phyloP scores from a whole-genome alignment of 2,329 filamentous ascomycete genomes.

The Raffaelea deltoideospora region DNA sequence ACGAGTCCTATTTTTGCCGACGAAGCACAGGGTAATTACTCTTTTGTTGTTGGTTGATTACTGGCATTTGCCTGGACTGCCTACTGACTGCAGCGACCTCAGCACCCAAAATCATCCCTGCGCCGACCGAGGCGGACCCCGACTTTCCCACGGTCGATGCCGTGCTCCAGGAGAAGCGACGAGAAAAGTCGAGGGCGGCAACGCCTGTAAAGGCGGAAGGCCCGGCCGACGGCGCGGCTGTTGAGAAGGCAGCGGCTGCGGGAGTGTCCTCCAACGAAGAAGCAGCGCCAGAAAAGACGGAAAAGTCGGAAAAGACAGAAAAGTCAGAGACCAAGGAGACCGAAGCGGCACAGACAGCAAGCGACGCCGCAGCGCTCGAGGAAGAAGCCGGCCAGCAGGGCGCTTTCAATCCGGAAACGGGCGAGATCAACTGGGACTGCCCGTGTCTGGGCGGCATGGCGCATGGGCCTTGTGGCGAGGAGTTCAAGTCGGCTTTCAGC shows the following conservation, averaged over 20 bases:
- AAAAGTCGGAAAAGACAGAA: background rate
- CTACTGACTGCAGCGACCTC: background rate
- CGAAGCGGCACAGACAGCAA: slow-evolving; percentile 9
- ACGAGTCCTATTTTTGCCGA: slow-evolving; percentile 80
- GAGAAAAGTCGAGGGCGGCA: too few species aligned
- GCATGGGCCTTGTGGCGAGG: slow-evolving; percentile 82
- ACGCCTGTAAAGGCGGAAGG: slow-evolving; percentile 29
- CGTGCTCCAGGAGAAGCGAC: slow-evolving; percentile 48
- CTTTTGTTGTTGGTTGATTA: background rate
- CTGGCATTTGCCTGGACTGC: background rate
- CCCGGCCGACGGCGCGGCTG: slow-evolving; percentile 4
- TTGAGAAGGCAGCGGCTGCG: slow-evolving; percentile 15
- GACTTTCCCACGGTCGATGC: slow-evolving; percentile 51
- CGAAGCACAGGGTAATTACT: slow-evolving; percentile 53
- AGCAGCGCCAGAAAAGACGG: too few species aligned
- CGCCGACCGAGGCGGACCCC: slow-evolving; percentile 34
- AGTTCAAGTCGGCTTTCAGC: slow-evolving; percentile 92
- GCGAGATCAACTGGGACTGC: slow-evolving; percentile 99
- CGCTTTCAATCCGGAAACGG: slow-evolving; percentile 95
- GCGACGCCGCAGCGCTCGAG: slow-evolving; percentile 41
- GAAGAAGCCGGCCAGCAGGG: slow-evolving; percentile 75
- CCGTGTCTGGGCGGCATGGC: slow-evolving; percentile 97
- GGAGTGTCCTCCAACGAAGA: too few species aligned
- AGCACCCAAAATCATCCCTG: slow-evolving; percentile 19
- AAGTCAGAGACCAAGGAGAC: slow-evolving; percentile 15